A percentile compares a stretch with the other conserved stretches of the same genome.
Evolutionary conservation across 805 yeast genomes (phyloP).

Genomic region (Kuraishia capsulata): DNA sequence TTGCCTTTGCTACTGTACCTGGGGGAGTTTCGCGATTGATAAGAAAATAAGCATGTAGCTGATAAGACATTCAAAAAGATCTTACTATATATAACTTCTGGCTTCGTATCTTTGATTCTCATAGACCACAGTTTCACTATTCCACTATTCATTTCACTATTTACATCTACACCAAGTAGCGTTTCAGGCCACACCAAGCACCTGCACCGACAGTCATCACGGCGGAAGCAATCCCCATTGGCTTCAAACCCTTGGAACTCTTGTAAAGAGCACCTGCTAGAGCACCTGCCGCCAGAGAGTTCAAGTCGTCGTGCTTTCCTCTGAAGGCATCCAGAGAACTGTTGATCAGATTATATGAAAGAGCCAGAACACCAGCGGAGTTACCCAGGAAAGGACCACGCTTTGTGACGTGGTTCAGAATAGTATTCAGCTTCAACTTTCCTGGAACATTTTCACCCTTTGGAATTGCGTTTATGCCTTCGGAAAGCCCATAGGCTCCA

Average conservation of each 20-base stretch:
- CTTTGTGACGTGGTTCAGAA: constrained; percentile 85
- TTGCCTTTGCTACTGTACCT: constrained; percentile 25
- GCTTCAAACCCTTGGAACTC: constrained; percentile 75
- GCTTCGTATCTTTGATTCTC: too few species aligned
- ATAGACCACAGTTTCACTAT: too few species aligned
- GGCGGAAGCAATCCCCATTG: constrained; percentile 81
- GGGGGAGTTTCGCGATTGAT: constrained; percentile 10
- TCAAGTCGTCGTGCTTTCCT: constrained; percentile 81
- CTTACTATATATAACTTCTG: background rate
- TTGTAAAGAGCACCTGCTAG: constrained; percentile 87
- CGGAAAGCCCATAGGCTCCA: constrained; percentile 81
- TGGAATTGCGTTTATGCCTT: constrained; percentile 76
- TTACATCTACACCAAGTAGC: constrained; percentile 4
- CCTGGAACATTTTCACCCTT: constrained; percentile 52
- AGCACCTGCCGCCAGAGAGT: constrained; percentile 85
- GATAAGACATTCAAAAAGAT: background rate
- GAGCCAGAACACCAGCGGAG: constrained; percentile 88
- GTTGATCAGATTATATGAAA: constrained; percentile 80
- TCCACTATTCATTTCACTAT: background rate
- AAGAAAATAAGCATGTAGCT: background rate
- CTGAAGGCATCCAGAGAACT: constrained; percentile 70
- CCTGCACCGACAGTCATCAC: constrained; percentile 87
- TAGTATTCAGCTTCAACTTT: constrained; percentile 78
- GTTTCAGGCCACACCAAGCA: constrained; percentile 83
- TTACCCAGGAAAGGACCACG: constrained; percentile 96